Evolutionary conservation across 1,284 basidiomycete species (phyloP).

Genomic region (Caloboletus firmus): DNA sequence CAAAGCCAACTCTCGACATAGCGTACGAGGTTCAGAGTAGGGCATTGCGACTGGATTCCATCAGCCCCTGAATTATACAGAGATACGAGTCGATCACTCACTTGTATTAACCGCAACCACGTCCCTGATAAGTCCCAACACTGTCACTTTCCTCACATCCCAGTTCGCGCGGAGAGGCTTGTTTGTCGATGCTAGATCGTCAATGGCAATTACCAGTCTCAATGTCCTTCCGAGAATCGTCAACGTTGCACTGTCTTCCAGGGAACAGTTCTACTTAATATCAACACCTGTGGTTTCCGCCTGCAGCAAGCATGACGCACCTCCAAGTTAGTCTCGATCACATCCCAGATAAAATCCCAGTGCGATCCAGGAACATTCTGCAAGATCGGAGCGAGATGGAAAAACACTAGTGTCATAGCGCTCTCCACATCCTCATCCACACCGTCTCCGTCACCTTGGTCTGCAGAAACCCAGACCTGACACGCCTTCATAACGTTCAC

Average conservation of each 20-base stretch:
- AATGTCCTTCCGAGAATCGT: slow-evolving; percentile 71
- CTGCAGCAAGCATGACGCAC: slow-evolving; percentile 43
- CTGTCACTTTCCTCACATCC: slow-evolving; percentile 54
- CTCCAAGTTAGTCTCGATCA: slow-evolving; percentile 87
- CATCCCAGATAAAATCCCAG: slow-evolving; percentile 91
- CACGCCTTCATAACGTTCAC: slow-evolving; percentile 89
- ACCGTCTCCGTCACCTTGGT: slow-evolving; percentile 54
- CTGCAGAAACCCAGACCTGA: slow-evolving; percentile 81
- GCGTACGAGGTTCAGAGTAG: slow-evolving; percentile 61
- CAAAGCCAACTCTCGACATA: slow-evolving; percentile 67
- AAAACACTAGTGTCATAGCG: slow-evolving; percentile 74
- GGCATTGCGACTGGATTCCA: slow-evolving; percentile 14
- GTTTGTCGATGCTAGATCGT: slow-evolving; percentile 73
- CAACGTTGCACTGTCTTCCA: slow-evolving; percentile 60
- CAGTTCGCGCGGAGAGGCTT: slow-evolving; percentile 72
- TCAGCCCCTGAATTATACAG: slow-evolving; percentile 3
- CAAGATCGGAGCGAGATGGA: slow-evolving; percentile 81
- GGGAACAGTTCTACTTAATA: slow-evolving; percentile 52
- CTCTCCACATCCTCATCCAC: slow-evolving; percentile 69
- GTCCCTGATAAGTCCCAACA: slow-evolving; percentile 60
- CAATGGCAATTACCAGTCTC: slow-evolving; percentile 64
- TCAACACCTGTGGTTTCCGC: background rate
- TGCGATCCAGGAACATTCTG: slow-evolving; percentile 87
- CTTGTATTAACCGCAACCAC: slow-evolving; percentile 52
- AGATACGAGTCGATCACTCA: slow-evolving; percentile 33